A percentile compares a stretch with the other conserved stretches of the same genome.
These are phyloP conservation scores for Diaporthe destruens DNA, from an alignment of 2,329 filamentous ascomycete species.

Conservation along the genomic window DNA sequence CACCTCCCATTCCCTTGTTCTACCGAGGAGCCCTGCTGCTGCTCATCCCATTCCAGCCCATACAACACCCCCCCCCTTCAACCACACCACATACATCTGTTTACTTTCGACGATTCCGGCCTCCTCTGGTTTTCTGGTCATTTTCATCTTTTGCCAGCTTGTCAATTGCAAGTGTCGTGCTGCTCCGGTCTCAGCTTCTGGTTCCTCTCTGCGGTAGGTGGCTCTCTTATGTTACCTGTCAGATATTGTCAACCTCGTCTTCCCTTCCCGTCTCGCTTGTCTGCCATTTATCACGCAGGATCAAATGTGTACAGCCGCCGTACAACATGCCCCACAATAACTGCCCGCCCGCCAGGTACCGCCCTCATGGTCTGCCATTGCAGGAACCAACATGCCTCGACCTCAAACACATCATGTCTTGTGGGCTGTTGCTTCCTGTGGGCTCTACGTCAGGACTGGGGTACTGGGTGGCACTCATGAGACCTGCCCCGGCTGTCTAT, in stretches of 20 bases:
- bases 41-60: slow-evolving; percentile 2
- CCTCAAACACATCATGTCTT: slow-evolving; percentile 20
- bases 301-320: slow-evolving; percentile 17
- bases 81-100: neutral
- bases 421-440: slow-evolving; percentile 9
- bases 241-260: slow-evolving; percentile 10
- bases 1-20: slow-evolving; percentile 22
- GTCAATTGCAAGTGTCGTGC: neutral
- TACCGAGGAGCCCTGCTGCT: neutral
- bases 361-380: slow-evolving; percentile 10
- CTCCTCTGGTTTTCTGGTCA: neutral
- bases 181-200: neutral
- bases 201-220: neutral
- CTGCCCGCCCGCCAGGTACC: slow-evolving; percentile 5
- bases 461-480: neutral
- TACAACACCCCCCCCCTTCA: neutral
- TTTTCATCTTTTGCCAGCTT: neutral
- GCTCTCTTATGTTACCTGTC: neutral
- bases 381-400: slow-evolving; percentile 18
- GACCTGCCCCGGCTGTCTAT: neutral
- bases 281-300: neutral
- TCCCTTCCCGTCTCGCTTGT: slow-evolving; percentile 18
- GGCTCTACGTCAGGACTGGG: neutral
- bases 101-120: neutral
- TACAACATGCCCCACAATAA: slow-evolving; percentile 19